Conservation (phyloP, 768 basidiomycete genomes). For the Lactarius psammicola region DNA sequence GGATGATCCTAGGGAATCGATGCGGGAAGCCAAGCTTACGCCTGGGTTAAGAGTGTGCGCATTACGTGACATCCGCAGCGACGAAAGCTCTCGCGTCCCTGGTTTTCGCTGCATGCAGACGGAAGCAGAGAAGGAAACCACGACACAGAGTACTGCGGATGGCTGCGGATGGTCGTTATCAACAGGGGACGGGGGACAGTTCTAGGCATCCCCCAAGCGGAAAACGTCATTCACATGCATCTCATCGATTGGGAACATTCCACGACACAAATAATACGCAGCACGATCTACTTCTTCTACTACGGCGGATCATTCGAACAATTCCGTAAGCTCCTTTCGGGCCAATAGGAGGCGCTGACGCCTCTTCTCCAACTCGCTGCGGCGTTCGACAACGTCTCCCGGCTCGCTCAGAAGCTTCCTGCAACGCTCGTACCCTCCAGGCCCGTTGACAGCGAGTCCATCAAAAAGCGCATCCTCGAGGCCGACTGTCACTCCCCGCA, state of each 20-base stretch:
- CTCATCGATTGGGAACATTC: not conserved
- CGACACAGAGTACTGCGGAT: constrained; percentile 1
- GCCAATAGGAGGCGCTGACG: constrained; percentile 47
- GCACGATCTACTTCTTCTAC: not conserved
- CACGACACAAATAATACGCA: not conserved
- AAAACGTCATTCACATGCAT: not conserved
- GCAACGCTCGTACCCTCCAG: constrained; percentile 46
- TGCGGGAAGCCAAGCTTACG: not conserved
- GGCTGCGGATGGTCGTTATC: constrained; percentile 10
- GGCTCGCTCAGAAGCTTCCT: constrained; percentile 50
- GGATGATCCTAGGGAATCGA: not conserved
- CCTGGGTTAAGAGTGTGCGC: constrained; percentile 11
- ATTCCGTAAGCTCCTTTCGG: constrained; percentile 38
- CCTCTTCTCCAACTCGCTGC: constrained; percentile 50
- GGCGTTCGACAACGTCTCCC: constrained; percentile 39
- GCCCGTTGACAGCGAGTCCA: constrained; percentile 49
- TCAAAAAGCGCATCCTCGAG: constrained; percentile 44
- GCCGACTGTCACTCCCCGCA: constrained; percentile 45
- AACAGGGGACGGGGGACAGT: not conserved
- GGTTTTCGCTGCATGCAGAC: not conserved
- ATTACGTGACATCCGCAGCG: constrained; percentile 7
- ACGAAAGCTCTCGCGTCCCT: not conserved
- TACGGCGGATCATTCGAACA: constrained; percentile 15
- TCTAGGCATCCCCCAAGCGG: not conserved
- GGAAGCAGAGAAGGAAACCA: not conserved